Evolutionary conservation across 2,329 filamentous ascomycete species (phyloP).

Genomic region (Neophaeococcomyces mojaviensis): DNA sequence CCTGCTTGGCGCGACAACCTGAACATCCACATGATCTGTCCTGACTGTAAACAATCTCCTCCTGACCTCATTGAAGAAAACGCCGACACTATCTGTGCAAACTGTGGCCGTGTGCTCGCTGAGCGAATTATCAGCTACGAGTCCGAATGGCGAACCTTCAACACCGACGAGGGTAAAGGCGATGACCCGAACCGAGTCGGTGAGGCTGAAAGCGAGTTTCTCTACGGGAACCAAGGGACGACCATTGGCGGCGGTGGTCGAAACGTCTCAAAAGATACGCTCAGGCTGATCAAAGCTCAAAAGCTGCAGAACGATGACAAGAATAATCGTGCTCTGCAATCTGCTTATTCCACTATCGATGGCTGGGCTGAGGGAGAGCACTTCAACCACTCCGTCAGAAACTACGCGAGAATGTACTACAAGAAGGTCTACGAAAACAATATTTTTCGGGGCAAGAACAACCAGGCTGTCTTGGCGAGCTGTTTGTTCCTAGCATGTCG

Average conservation of each 20-base stretch:
- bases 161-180: slow-evolving; percentile 84
- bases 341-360: slow-evolving; percentile 82
- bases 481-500: slow-evolving; percentile 98
- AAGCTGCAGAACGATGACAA: slow-evolving; percentile 77
- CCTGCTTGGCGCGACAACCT: slow-evolving; percentile 69
- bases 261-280: slow-evolving; percentile 46
- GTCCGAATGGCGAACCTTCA: slow-evolving; percentile 97
- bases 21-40: slow-evolving; percentile 76
- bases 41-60: slow-evolving; percentile 85
- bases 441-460: slow-evolving; percentile 89
- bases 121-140: slow-evolving; percentile 91
- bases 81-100: slow-evolving; percentile 84
- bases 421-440: slow-evolving; percentile 90
- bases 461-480: slow-evolving; percentile 87
- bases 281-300: slow-evolving; percentile 74
- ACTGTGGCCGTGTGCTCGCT: slow-evolving; percentile 83
- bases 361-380: slow-evolving; percentile 78
- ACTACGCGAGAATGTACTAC: slow-evolving; percentile 90
- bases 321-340: slow-evolving; percentile 69
- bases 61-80: slow-evolving; percentile 90
- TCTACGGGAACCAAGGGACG: slow-evolving; percentile 45
- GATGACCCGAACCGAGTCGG: slow-evolving; percentile 98
- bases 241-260: slow-evolving; percentile 53
- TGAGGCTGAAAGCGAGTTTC: slow-evolving; percentile 84
- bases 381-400: slow-evolving; percentile 71